Evolutionary conservation across 2,329 filamentous ascomycete genomes (phyloP).

Genomic region (Phialocephala subalpina): DNA sequence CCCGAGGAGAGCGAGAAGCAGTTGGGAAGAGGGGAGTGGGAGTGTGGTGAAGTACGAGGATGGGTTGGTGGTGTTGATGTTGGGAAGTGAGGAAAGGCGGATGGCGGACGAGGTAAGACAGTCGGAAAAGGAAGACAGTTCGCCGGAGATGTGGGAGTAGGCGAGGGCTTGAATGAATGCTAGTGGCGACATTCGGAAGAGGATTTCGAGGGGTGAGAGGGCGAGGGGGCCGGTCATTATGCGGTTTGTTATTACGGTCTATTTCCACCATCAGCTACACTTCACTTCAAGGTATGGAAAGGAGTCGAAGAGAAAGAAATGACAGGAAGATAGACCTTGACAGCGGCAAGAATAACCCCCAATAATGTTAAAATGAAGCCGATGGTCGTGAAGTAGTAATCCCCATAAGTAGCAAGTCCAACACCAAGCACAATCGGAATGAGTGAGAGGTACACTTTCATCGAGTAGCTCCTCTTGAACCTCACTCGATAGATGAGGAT

Average conservation of each 20-base stretch:
- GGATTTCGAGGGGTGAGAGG: conserved; percentile 65
- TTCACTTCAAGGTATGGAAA: background rate
- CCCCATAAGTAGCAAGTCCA: conserved; percentile 65
- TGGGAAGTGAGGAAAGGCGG: no score
- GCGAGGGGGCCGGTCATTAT: conserved; percentile 68
- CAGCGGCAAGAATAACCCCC: conserved; percentile 60
- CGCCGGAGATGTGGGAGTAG: conserved; percentile 60
- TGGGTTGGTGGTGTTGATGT: background rate
- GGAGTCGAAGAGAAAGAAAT: background rate
- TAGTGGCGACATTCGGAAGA: conserved; percentile 69
- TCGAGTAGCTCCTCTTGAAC: conserved; percentile 62
- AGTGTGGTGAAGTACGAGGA: background rate
- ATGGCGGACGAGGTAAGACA: background rate
- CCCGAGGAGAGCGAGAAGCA: conserved; percentile 44
- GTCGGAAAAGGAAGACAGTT: conserved; percentile 48
- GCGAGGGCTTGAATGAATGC: conserved; percentile 62
- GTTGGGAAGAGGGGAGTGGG: conserved; percentile 10
- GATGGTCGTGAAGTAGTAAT: conserved; percentile 67
- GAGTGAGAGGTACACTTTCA: conserved; percentile 65
- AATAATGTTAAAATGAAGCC: conserved; percentile 64
- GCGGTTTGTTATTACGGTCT: conserved; percentile 68
- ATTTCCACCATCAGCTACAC: background rate
- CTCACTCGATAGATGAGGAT: conserved; percentile 66
- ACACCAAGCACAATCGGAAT: conserved; percentile 68
- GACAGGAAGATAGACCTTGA: conserved; percentile 48